These are phyloP conservation scores for Periglandula ipomoeae DNA, from an alignment of 2,329 filamentous ascomycete species.

Conservation along the genomic window DNA sequence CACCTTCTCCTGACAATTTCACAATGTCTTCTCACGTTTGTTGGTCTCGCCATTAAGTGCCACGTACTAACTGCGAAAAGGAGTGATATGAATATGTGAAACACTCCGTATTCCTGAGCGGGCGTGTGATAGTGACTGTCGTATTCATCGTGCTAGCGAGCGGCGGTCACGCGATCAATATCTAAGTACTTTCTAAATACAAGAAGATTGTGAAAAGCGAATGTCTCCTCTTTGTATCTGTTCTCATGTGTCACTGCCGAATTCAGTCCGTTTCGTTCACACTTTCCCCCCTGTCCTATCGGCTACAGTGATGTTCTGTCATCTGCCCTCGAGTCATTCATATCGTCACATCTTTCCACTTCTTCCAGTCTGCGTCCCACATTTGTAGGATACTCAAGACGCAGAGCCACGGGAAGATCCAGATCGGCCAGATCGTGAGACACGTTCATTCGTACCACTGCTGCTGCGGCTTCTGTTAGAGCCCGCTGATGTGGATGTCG, in stretches of 20 bases:
- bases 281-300: no score
- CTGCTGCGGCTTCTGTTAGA: not conserved
- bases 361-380: not conserved
- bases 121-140: not conserved
- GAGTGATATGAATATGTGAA: not conserved
- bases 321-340: no score
- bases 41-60: not conserved
- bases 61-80: constrained; percentile 6
- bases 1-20: constrained; percentile 22
- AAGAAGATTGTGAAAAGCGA: no score
- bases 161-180: not conserved
- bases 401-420: not conserved
- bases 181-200: no score
- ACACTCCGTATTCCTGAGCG: not conserved
- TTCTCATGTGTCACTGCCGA: no score
- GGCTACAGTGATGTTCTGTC: no score
- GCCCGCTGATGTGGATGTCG: no score
- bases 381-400: not conserved
- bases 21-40: not conserved
- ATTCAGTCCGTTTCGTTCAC: no score
- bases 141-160: not conserved
- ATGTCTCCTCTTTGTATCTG: no score
- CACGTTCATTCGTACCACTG: not conserved
- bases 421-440: not conserved
- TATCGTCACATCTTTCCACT: no score